Percentiles rank a stretch among this genome's conserved stretches.
Evolutionary conservation across 202 grass and related monocot genomes (phyloP).

Genomic region (Elaeis oleifera): DNA sequence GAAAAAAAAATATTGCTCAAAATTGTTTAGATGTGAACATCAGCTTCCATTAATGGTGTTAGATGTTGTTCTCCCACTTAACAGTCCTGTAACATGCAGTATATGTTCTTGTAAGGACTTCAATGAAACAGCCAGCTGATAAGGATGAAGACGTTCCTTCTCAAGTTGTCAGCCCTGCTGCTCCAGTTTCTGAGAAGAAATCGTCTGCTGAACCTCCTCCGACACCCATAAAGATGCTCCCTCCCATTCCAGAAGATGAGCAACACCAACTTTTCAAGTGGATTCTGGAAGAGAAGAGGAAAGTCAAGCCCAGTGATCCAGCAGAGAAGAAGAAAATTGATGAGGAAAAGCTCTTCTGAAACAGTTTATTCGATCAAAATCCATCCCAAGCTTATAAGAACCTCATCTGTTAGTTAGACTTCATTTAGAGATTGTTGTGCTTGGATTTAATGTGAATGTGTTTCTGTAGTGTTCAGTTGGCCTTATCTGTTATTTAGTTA

Average conservation of each 20-base stretch:
- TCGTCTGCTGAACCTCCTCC: conserved; percentile 5
- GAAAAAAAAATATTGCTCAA: too few species aligned
- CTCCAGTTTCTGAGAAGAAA: conserved; percentile 20
- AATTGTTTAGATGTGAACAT: too few species aligned
- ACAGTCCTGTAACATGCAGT: conserved; percentile 42
- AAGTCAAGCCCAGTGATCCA: conserved; percentile 45
- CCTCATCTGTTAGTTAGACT: too few species aligned
- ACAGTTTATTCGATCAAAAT: conserved; percentile 50
- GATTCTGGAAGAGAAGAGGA: conserved; percentile 94
- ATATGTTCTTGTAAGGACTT: conserved; percentile 54
- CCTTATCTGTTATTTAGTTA: too few species aligned
- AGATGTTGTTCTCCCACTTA: not conserved
- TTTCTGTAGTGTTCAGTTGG: too few species aligned
- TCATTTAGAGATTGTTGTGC: too few species aligned
- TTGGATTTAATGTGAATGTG: too few species aligned
- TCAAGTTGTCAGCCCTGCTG: conserved; percentile 3
- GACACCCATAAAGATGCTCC: conserved; percentile 33
- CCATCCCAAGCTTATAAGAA: conserved; percentile 50
- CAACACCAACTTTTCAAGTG: conserved; percentile 68
- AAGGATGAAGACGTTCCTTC: conserved; percentile 23
- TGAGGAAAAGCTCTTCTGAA: conserved; percentile 85
- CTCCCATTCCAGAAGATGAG: conserved; percentile 68
- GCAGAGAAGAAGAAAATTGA: conserved; percentile 79
- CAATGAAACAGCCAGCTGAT: conserved; percentile 32
- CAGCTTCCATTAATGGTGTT: too few species aligned